Conservation (phyloP, 768 basidiomycete species). For the Pleurotus tuoliensis region DNA sequence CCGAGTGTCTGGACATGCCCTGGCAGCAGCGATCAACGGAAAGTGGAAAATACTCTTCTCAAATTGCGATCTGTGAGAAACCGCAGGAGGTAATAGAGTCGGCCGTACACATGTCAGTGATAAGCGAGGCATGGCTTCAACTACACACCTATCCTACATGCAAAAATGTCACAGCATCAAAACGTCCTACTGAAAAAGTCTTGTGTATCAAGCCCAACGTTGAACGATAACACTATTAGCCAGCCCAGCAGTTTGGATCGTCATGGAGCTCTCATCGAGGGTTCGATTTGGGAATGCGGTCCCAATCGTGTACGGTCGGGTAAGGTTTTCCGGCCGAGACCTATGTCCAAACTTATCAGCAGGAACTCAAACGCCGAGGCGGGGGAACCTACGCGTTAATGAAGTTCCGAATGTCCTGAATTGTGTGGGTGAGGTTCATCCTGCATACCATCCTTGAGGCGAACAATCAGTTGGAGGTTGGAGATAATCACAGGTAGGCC, state of each 20-base stretch:
- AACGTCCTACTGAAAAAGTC: no score
- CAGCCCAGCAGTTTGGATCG: conserved; percentile 70
- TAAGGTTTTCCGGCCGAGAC: conserved; percentile 62
- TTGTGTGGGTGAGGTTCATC: conserved; percentile 90
- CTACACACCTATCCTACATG: no score
- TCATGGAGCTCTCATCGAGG: conserved; percentile 55
- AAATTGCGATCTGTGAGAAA: no score
- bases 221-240: conserved; percentile 85
- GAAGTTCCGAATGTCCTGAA: conserved; percentile 78
- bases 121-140: no score
- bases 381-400: conserved; percentile 79
- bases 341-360: conserved; percentile 28
- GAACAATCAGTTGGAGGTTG: background rate
- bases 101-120: no score
- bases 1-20: no score
- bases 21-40: no score
- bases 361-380: background rate
- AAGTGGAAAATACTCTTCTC: no score
- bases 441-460: conserved; percentile 64
- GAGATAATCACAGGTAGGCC: background rate
- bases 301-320: conserved; percentile 69
- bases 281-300: conserved; percentile 86
- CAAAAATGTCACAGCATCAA: no score
- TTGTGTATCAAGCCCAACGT: conserved; percentile 48
- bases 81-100: no score